Evolutionary conservation across 805 yeast genomes (phyloP), one percentile per base, ranked within the genome.

Genomic region (Suhomyces pyralidae): DNA sequence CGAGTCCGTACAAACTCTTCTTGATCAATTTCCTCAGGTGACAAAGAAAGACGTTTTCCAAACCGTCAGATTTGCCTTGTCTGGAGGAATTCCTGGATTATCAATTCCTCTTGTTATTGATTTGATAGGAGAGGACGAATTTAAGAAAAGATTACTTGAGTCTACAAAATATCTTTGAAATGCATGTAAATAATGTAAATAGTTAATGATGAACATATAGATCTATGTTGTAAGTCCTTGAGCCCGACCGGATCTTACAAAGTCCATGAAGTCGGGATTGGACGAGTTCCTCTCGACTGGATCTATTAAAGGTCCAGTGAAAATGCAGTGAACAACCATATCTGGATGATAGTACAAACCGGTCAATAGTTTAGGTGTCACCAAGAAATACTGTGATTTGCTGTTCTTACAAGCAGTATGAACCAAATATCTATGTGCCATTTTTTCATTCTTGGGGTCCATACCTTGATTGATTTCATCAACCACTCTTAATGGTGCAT

Each of bases 381-480:
- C 89, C 64, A 94, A 76, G 64, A 94, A 91, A 65, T 91, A 93
- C 64, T 94, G 99, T 2, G 96, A 83, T 67, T 56, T 78, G 60
- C 55, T 80, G 7, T 62, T 63, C 40, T 59, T 56, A 64, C 97
- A 89, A 0, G 97, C 93, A 46, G 87, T 84, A 51, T 87, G 84
- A 1, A 93, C 97, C 79, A 94, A 84, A 56, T 89, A 82, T 56
- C 82, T 81, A 65, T 93, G 97, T 2, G 94, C 92, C 71, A 82
- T 78, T 56, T 92, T 81, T 68, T 94, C 99, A 64, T 94, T 94
- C 55, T 82, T 82, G 10, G 96, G 88, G 71, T 94, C 99, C 98
- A 94, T 92, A 59, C 99, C 99, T 72, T 94, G 99, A 66, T 94
- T 94, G 56, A 94, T 96, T 74, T 94, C 99, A 70, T 94, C 99